These are phyloP conservation scores for Neurospora cerealis DNA, from an alignment of 495 filamentous ascomycete species.

Conservation along the genomic window DNA sequence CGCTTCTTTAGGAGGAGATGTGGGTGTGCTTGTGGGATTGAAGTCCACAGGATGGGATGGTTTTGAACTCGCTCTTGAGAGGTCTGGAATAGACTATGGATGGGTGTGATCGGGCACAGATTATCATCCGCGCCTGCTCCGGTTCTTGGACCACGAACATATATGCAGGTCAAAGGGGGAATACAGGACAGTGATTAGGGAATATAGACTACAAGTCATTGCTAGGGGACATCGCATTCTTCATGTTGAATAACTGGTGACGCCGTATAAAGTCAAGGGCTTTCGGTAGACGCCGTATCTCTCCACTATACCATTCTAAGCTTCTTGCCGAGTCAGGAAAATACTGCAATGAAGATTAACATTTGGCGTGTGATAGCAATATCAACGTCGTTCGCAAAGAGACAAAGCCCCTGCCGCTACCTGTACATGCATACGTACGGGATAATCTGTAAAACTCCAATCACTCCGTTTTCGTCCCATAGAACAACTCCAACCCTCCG, in stretches of 20 bases:
- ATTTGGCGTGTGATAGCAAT: background rate
- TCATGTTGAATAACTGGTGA: background rate
- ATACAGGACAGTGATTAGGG: background rate
- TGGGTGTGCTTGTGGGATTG: background rate
- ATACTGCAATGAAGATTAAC: background rate
- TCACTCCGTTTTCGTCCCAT: background rate
- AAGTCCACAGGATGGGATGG: background rate
- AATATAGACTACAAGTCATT: background rate
- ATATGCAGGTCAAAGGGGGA: background rate
- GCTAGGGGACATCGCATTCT: background rate
- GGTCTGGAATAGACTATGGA: background rate
- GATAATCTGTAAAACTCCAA: background rate
- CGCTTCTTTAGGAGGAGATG: slow-evolving; percentile 9
- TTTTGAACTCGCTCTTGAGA: background rate
- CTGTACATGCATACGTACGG: background rate
- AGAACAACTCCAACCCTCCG: background rate
- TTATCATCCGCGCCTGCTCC: background rate
- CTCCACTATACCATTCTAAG: background rate
- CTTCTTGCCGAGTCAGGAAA: background rate
- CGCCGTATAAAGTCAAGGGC: background rate
- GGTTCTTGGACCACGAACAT: background rate
- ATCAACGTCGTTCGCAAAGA: background rate
- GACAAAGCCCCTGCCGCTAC: background rate
- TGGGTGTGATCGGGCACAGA: background rate
- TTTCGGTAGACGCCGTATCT: background rate